Conservation (phyloP, 306 rosid species). For the Vigna mungo region DNA sequence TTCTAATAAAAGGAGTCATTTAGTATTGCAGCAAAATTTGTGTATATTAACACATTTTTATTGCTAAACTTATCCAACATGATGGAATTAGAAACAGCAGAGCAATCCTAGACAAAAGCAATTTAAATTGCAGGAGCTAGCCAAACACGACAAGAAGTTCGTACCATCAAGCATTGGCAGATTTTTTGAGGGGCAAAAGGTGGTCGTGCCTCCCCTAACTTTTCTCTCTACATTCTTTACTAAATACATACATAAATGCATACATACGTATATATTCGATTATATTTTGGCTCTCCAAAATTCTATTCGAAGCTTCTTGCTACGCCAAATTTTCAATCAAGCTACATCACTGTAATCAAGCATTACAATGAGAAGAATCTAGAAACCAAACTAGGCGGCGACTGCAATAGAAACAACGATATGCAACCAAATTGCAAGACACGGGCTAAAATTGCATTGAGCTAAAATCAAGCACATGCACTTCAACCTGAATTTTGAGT, state of each 20-base stretch:
- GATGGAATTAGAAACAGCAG: neutral
- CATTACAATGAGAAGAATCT: neutral
- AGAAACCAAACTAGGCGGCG: neutral
- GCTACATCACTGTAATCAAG: neutral
- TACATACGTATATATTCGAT: no score
- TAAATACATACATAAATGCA: no score
- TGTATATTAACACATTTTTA: neutral
- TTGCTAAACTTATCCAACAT: neutral
- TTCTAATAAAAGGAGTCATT: constrained; percentile 3
- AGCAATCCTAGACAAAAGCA: neutral
- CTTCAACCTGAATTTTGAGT: constrained; percentile 68
- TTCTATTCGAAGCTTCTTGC: no score
- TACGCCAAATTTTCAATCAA: no score
- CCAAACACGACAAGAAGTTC: no score
- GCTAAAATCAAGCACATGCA: neutral
- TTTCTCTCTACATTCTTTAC: no score
- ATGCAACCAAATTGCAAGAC: neutral
- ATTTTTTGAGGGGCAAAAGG: no score
- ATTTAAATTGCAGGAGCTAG: constrained; percentile 1
- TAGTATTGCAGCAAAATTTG: neutral
- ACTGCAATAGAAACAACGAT: neutral
- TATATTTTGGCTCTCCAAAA: no score
- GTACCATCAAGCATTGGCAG: no score
- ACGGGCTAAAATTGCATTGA: neutral
- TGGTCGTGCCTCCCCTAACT: no score